phyloP scores from a whole-genome alignment of 805 yeast species.

The Lipomyces kockii region DNA sequence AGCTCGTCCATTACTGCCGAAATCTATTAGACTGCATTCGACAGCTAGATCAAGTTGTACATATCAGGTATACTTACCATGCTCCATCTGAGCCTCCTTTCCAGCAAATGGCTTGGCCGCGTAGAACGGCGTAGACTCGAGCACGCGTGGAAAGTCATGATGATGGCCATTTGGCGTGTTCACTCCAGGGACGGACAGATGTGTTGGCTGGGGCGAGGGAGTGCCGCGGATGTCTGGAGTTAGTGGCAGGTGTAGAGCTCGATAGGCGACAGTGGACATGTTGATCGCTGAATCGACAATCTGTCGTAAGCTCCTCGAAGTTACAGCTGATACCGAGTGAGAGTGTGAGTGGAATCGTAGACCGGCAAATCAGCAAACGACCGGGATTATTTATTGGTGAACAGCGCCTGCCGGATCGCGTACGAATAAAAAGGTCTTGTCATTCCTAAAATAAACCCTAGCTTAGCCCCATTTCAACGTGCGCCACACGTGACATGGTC shows the following conservation, averaged over 20 bases:
- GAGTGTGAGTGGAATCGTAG: background rate
- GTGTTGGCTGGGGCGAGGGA: constrained; percentile 33
- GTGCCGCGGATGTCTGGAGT: constrained; percentile 18
- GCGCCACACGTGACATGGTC: background rate
- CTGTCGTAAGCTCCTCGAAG: background rate
- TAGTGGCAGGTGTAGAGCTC: constrained; percentile 2
- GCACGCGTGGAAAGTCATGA: constrained; percentile 16
- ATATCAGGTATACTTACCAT: constrained; percentile 36
- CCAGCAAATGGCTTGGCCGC: constrained; percentile 76
- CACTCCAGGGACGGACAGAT: constrained; percentile 29
- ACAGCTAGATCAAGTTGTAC: background rate
- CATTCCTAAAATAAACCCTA: background rate
- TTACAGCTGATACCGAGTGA: background rate
- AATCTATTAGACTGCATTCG: background rate
- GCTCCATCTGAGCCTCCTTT: constrained; percentile 76
- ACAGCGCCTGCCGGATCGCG: too few species aligned
- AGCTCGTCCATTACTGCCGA: constrained; percentile 71
- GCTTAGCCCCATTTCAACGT: background rate
- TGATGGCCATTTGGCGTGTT: background rate
- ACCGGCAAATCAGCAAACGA: too few species aligned
- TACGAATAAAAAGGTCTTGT: background rate
- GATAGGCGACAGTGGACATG: constrained; percentile 3
- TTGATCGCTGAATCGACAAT: background rate
- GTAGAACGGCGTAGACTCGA: constrained; percentile 49
- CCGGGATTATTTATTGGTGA: too few species aligned